Base-by-base conservation (phyloP, 2,329 filamentous ascomycete genomes). In the Metarhizium anisopliae region DNA sequence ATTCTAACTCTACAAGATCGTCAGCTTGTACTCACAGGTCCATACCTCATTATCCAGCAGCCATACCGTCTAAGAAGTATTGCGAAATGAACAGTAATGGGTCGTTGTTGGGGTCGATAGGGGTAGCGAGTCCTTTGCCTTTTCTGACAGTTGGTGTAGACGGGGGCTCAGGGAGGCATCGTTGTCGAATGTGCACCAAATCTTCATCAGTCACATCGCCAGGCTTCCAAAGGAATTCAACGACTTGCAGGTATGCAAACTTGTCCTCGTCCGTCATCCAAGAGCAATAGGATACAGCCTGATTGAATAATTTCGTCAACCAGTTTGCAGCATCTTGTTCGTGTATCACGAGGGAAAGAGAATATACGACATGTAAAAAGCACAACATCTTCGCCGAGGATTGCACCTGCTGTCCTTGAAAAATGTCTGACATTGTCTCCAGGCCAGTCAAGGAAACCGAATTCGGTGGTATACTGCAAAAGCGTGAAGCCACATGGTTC, bases 361-460 rank as follows among this genome's bases (percentile, higher is more conserved):
- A 75, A 59, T 80, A 81, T 29, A 77, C 68, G 20, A 82, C 59
- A 55, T 82, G 79, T 36, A 80, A 63, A 58, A 82, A 76, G 62
- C 77, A 81, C 2, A 82, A 61, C 2, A 74, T 70, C 32, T 77
- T 70, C 32, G 77, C 60, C 4, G 79, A 69, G 1, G 73, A 71
- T 3, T 66, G 62, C 0, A 69, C 64, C 6, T 66, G 64, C n/a
- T 62, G 61, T 2, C 73, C 75, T 25, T 70, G 65, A 0, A 80
- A 59, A 4, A 78, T 66, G 11, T 63, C 64, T 7, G 64, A 69
- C 20, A 82, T 66, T 6, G 70, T 66, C 18, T 69, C 60, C 2
- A 82, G 67, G 8, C 78, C 79, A 6, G 59, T 68, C 2, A 65
- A 59, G 6, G 73, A 72, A 42, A 82, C 68, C 0, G 66, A 62